A percentile compares a stretch with the other conserved stretches of the same genome.
These are phyloP conservation scores for Anthoceros angustus DNA, from an alignment of 225 moss, liverwort and hornwort species.

Conservation along the genomic window DNA sequence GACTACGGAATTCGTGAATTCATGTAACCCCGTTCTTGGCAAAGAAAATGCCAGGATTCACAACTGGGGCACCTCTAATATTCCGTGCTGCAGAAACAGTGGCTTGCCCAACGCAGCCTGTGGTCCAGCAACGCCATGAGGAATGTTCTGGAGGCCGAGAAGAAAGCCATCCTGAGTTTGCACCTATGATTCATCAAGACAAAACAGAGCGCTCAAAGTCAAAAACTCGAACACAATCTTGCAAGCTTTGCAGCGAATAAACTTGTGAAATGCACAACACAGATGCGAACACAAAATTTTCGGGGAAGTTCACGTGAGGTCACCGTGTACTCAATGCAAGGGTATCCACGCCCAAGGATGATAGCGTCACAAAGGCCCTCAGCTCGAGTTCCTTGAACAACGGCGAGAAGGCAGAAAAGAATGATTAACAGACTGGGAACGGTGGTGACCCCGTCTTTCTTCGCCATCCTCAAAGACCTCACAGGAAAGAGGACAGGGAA, in stretches of 20 bases:
- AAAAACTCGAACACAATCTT: background rate
- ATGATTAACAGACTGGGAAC: too few species aligned
- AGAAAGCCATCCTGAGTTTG: conserved; percentile 5
- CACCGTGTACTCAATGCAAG: conserved; percentile 6
- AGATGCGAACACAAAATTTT: background rate
- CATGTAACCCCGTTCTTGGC: too few species aligned
- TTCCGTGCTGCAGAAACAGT: conserved; percentile 6
- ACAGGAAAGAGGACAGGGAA: too few species aligned
- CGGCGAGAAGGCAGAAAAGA: background rate
- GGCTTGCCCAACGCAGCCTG: background rate
- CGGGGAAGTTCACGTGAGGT: background rate
- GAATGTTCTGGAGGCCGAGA: conserved; percentile 8
- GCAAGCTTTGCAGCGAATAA: background rate
- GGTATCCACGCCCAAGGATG: conserved; percentile 3
- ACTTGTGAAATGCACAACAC: background rate
- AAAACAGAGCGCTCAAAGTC: background rate
- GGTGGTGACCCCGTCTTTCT: too few species aligned
- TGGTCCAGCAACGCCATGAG: background rate
- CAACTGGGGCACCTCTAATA: too few species aligned
- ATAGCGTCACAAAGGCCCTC: conserved; percentile 5
- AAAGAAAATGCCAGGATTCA: too few species aligned
- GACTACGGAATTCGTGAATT: too few species aligned
- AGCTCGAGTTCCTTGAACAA: background rate
- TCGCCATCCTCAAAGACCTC: too few species aligned
- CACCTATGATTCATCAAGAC: background rate